Conservation (phyloP, 441 rosid species). For the Rhodomyrtus psidioides region DNA sequence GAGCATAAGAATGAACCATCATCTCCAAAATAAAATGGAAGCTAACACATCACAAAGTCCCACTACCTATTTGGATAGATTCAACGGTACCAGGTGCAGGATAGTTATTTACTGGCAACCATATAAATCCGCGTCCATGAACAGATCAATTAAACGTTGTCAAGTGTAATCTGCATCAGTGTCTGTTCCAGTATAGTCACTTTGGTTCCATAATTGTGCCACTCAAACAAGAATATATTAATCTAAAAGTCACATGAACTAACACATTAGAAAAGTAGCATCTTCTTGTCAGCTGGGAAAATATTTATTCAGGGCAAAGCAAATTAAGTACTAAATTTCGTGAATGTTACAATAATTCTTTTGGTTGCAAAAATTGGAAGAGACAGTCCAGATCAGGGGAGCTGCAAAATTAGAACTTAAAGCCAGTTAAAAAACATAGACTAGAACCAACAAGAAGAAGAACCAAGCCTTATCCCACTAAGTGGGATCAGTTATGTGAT, state of each 20-base stretch:
- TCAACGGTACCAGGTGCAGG: neutral
- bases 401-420: neutral
- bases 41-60: neutral
- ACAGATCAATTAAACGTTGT: neutral
- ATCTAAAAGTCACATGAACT: neutral
- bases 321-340: neutral
- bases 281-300: neutral
- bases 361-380: neutral
- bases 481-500: neutral
- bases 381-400: neutral
- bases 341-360: neutral
- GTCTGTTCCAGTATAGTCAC: neutral
- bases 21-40: neutral
- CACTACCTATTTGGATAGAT: neutral
- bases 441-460: neutral
- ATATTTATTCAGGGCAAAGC: neutral
- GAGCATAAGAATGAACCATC: neutral
- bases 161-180: neutral
- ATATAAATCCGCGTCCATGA: neutral
- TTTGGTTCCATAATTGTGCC: neutral
- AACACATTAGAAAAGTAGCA: neutral
- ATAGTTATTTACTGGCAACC: neutral
- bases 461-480: neutral
- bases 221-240: neutral
- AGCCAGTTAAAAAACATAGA: neutral